Evolutionary conservation across 495 filamentous ascomycete genomes (phyloP).

Genomic region (Daldinia decipiens): DNA sequence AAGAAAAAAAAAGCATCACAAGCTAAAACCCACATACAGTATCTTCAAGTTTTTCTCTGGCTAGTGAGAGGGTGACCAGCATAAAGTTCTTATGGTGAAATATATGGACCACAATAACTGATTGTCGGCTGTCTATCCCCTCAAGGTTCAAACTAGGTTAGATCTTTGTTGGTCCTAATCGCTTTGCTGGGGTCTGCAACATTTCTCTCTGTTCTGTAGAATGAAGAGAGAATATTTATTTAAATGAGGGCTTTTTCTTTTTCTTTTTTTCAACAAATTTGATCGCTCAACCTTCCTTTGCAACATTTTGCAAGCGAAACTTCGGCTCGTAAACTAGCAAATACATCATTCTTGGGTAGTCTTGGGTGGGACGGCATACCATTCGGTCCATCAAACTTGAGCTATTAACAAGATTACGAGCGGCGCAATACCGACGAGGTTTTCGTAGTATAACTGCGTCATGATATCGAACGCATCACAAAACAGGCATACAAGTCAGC

Average conservation of each 20-base stretch:
- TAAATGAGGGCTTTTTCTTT: background rate
- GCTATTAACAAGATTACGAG: conserved; percentile 24
- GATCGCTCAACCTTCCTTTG: background rate
- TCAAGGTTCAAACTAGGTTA: background rate
- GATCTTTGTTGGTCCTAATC: conserved; percentile 4
- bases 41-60: background rate
- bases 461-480: conserved; percentile 24
- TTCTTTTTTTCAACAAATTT: background rate
- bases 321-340: conserved; percentile 5
- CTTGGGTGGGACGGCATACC: conserved; percentile 34
- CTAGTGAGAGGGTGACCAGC: background rate
- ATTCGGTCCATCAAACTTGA: conserved; percentile 13
- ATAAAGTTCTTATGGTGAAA: conserved; percentile 4
- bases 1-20: background rate
- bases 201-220: background rate
- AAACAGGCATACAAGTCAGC: conserved; percentile 16
- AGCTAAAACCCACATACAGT: background rate
- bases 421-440: conserved; percentile 11
- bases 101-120: conserved; percentile 1
- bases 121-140: background rate
- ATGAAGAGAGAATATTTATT: background rate
- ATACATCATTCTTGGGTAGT: conserved; percentile 27
- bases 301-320: background rate
- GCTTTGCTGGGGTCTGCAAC: background rate
- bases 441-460: conserved; percentile 32